A percentile compares a stretch with the other conserved stretches of the same genome.
phyloP scores from a whole-genome alignment of 2,329 filamentous ascomycete species.

The Penicillium frequentans region DNA sequence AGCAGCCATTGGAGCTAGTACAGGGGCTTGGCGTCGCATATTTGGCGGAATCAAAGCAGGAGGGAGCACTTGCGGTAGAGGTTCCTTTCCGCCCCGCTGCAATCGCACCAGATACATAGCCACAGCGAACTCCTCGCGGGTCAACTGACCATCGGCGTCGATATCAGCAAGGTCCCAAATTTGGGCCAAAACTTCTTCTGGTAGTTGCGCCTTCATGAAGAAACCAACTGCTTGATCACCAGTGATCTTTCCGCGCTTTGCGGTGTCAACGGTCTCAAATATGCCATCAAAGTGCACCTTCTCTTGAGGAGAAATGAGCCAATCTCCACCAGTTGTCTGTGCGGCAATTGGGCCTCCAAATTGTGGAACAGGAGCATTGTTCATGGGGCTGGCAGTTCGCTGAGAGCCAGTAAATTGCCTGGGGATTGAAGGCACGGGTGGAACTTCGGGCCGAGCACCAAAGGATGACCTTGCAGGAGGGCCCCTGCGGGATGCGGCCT shows the following conservation, averaged over 20 bases:
- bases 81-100: conserved; percentile 71
- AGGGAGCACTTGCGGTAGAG: conserved; percentile 75
- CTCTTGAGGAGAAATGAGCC: conserved; percentile 79
- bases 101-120: conserved; percentile 96
- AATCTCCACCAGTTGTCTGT: conserved; percentile 66
- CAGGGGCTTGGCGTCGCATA: conserved; percentile 61
- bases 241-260: conserved; percentile 77
- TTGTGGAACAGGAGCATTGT: conserved; percentile 40
- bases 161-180: conserved; percentile 98
- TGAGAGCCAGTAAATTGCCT: conserved; percentile 70
- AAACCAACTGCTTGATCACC: conserved; percentile 94
- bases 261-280: conserved; percentile 79
- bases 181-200: conserved; percentile 84
- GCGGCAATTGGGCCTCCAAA: conserved; percentile 53
- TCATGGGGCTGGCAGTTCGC: conserved; percentile 62
- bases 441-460: conserved; percentile 53
- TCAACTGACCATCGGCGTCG: conserved; percentile 82
- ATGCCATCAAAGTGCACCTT: conserved; percentile 86
- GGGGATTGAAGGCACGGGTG: conserved; percentile 68
- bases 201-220: conserved; percentile 86
- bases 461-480: conserved; percentile 51
- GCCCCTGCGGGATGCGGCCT: conserved; percentile 76
- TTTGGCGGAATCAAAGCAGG: conserved; percentile 81
- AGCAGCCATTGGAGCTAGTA: conserved; percentile 43
- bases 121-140: conserved; percentile 88